Conservation (phyloP, 1,139 yeast genomes). For the Lodderomyces theae region DNA sequence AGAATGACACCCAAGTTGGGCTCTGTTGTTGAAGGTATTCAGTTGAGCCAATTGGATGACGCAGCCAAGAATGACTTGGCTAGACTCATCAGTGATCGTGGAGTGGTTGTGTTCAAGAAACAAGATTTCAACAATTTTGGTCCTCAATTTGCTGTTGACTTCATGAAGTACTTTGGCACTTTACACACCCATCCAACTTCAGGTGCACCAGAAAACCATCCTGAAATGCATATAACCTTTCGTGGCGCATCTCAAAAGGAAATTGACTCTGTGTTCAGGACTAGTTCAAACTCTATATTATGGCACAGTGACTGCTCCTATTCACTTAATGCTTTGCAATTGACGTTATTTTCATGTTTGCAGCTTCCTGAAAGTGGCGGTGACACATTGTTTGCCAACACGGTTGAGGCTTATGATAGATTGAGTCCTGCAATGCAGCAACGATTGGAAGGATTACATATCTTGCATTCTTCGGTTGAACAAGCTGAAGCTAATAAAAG, state of each 20-base stretch:
- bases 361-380: slow-evolving; percentile 44
- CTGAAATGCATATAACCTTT: slow-evolving; percentile 35
- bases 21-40: slow-evolving; percentile 25
- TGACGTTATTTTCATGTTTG: slow-evolving; percentile 36
- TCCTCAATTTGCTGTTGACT: slow-evolving; percentile 30
- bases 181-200: slow-evolving; percentile 42
- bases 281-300: slow-evolving; percentile 28
- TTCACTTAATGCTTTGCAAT: slow-evolving; percentile 39
- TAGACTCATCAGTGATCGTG: slow-evolving; percentile 37
- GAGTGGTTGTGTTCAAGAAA: slow-evolving; percentile 39
- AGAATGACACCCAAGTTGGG: slow-evolving; percentile 28
- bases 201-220: slow-evolving; percentile 37
- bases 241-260: slow-evolving; percentile 28
- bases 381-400: slow-evolving; percentile 35
- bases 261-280: slow-evolving; percentile 22
- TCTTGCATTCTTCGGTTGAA: slow-evolving; percentile 25
- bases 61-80: slow-evolving; percentile 38
- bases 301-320: slow-evolving; percentile 45
- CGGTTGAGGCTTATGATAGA: slow-evolving; percentile 30
- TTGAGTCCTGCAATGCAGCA: slow-evolving; percentile 27
- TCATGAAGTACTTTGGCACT: slow-evolving; percentile 35
- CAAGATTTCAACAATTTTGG: slow-evolving; percentile 36
- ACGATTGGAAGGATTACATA: slow-evolving; percentile 26
- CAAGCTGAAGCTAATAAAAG: slow-evolving; percentile 21
- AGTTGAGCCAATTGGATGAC: slow-evolving; percentile 26